These are phyloP conservation scores for Butyriboletus loyo DNA, from an alignment of 768 basidiomycete genomes.

Conservation along the genomic window DNA sequence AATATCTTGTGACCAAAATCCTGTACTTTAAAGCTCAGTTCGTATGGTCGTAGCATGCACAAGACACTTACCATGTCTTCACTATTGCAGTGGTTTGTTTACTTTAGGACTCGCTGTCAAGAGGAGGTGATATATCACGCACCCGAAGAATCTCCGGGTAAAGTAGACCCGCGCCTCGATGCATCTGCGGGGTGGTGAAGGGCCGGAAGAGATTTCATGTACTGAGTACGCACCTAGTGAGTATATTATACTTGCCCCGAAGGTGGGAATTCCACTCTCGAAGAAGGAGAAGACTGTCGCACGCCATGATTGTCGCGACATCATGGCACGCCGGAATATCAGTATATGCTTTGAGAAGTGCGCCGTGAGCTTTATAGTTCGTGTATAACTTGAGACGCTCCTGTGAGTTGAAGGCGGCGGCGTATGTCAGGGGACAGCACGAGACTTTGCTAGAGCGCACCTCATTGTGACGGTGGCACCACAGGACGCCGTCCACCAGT, in stretches of 20 bases:
- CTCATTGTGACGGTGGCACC: conserved; percentile 34
- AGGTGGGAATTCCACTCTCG: conserved; percentile 34
- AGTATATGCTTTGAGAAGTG: conserved; percentile 29
- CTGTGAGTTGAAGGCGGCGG: conserved; percentile 1
- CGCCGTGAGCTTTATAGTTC: conserved; percentile 35
- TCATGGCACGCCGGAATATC: conserved; percentile 27
- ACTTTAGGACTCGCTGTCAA: background rate
- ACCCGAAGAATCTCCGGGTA: conserved; percentile 42
- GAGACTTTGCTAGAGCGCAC: conserved; percentile 4
- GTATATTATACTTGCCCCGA: conserved; percentile 31
- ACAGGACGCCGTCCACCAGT: conserved; percentile 9
- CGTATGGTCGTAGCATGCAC: too few species aligned
- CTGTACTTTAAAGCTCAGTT: conserved; percentile 15
- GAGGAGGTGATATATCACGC: conserved; percentile 2
- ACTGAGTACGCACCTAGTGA: conserved; percentile 27
- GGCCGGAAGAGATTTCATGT: background rate
- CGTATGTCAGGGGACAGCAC: background rate
- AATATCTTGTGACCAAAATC: conserved; percentile 41
- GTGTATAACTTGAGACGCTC: conserved; percentile 37
- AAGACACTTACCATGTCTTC: conserved; percentile 21
- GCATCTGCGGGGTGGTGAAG: conserved; percentile 27
- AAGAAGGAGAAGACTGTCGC: conserved; percentile 30
- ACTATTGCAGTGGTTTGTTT: conserved; percentile 1
- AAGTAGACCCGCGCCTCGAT: conserved; percentile 38
- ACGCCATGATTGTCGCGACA: conserved; percentile 23